These are phyloP conservation scores for Torrubiella hemipterigena DNA, from an alignment of 2,329 filamentous ascomycete species.

Conservation along the genomic window DNA sequence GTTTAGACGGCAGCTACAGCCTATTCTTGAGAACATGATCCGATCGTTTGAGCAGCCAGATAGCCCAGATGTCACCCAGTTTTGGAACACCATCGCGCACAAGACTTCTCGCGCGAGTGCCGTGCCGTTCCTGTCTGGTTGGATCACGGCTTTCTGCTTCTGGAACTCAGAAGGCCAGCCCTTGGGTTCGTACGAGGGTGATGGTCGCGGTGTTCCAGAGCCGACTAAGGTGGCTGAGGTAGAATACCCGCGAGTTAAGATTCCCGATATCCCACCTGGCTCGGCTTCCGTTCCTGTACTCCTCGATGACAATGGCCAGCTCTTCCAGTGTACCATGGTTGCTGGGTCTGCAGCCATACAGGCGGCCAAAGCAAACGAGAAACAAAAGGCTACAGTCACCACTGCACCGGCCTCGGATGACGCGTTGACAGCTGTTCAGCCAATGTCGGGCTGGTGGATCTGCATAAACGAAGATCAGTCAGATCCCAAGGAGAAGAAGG, in stretches of 20 bases:
- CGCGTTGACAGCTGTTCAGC: background rate
- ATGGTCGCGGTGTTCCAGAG: background rate
- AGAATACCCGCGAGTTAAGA: background rate
- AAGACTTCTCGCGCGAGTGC: background rate
- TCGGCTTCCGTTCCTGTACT: background rate
- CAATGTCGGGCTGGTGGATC: background rate
- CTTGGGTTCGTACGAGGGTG: background rate
- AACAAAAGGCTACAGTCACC: too few relatives aligned
- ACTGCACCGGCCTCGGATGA: background rate
- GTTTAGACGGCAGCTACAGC: background rate
- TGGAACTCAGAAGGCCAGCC: too few relatives aligned
- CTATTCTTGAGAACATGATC: background rate
- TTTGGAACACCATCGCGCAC: background rate
- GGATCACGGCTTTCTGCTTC: conserved; percentile 26
- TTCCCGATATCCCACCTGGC: background rate
- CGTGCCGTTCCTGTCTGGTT: conserved; percentile 20
- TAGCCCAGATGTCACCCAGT: background rate
- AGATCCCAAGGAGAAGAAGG: too few relatives aligned
- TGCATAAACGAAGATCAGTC: background rate
- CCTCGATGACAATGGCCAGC: background rate
- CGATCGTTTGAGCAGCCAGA: background rate
- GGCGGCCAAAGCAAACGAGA: background rate
- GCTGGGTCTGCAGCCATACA: background rate
- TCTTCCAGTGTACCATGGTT: background rate
- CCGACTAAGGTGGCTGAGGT: background rate